These are phyloP conservation scores for Fusarium burgessii DNA, from an alignment of 2,329 filamentous ascomycete species.

Conservation along the genomic window DNA sequence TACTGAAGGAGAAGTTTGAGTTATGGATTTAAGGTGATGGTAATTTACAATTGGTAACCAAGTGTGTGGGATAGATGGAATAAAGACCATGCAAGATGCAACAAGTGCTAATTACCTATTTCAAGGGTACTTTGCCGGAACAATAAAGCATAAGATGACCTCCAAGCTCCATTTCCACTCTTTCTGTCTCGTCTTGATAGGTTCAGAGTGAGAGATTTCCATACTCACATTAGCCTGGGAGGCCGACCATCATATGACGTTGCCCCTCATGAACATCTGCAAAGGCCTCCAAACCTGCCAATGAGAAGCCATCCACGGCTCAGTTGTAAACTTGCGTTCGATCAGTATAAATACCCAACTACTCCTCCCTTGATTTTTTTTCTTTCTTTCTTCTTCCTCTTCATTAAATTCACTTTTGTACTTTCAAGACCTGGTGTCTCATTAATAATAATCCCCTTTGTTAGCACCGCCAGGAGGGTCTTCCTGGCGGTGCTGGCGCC, in stretches of 20 bases:
- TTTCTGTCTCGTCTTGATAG: rapidly evolving
- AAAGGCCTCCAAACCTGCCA: slow-evolving; percentile 25
- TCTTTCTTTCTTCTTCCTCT: background rate
- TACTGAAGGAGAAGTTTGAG: too few relatives aligned
- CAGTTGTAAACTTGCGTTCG: background rate
- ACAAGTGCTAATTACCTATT: too few relatives aligned
- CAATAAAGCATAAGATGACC: rapidly evolving
- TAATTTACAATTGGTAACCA: too few relatives aligned
- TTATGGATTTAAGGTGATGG: too few relatives aligned
- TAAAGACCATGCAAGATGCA: too few relatives aligned
- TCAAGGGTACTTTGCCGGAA: too few relatives aligned
- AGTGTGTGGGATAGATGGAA: too few relatives aligned
- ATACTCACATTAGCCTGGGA: background rate
- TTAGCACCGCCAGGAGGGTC: background rate
- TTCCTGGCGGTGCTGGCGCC: slow-evolving; percentile 3
- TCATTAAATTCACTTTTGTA: background rate
- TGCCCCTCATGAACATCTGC: slow-evolving; percentile 15
- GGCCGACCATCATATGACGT: slow-evolving; percentile 19
- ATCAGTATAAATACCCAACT: slow-evolving; percentile 8
- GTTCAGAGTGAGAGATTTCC: background rate
- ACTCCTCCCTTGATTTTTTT: rapidly evolving
- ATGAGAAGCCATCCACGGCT: background rate
- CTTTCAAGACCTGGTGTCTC: background rate
- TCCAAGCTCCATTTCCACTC: rapidly evolving
- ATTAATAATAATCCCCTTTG: background rate